These are phyloP conservation scores for Clavispora asparagi DNA, from an alignment of 805 yeast species.

Conservation along the genomic window DNA sequence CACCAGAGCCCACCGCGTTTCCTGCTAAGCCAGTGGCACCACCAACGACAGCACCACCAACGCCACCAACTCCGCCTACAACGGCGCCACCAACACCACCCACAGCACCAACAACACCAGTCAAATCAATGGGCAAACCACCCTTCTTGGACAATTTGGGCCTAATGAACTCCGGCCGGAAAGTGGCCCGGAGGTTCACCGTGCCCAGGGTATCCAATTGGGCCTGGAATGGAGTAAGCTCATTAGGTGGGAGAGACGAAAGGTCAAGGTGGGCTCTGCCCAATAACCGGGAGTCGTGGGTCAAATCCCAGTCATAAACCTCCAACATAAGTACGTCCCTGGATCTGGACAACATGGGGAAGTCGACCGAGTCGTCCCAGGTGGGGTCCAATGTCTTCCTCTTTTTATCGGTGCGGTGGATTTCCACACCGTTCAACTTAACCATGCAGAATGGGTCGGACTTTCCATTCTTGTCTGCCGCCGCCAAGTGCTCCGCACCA, in stretches of 20 bases:
- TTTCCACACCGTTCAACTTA: conserved; percentile 47
- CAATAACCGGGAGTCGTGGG: conserved; percentile 60
- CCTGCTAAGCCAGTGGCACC: conserved; percentile 41
- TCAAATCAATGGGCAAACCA: conserved; percentile 39
- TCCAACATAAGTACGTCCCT: conserved; percentile 45
- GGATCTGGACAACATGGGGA: conserved; percentile 62
- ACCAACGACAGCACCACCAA: conserved; percentile 42
- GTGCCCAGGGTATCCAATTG: conserved; percentile 62
- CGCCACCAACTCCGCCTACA: conserved; percentile 41
- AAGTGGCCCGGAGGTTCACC: conserved; percentile 48
- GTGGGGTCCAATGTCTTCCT: conserved; percentile 67
- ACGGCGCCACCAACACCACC: conserved; percentile 41
- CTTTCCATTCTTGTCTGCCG: conserved; percentile 70
- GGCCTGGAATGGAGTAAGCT: conserved; percentile 42
- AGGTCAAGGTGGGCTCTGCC: conserved; percentile 52
- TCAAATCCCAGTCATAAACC: conserved; percentile 74
- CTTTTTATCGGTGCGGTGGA: conserved; percentile 54
- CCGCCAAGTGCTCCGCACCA: conserved; percentile 46
- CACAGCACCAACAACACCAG: conserved; percentile 41
- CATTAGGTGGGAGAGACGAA: conserved; percentile 41
- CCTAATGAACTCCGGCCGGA: conserved; percentile 61
- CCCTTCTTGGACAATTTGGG: conserved; percentile 45
- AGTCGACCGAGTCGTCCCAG: conserved; percentile 64
- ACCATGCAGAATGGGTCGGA: conserved; percentile 66
- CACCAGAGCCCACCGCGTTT: conserved; percentile 18